Conservation (phyloP, 805 yeast species). For the Ogataea glucozyma region DNA sequence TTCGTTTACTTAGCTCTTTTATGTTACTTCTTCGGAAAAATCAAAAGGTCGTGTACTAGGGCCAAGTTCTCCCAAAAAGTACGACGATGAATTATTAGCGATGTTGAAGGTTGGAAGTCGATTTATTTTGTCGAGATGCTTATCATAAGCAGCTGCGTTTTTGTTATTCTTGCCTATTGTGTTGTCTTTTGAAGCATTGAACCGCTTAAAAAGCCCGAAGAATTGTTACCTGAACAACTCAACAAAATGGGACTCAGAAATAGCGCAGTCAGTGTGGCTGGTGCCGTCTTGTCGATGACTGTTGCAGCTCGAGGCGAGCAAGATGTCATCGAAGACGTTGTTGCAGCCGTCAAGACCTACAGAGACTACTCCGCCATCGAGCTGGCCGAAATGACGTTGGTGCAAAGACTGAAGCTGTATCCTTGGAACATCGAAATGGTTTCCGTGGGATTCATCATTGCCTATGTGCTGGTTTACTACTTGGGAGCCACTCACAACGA, state of each 20-base stretch:
- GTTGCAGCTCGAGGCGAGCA: conserved; percentile 2
- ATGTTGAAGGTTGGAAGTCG: not conserved
- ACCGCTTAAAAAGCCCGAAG: too few relatives aligned
- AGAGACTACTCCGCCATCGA: conserved; percentile 46
- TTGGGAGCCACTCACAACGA: conserved; percentile 64
- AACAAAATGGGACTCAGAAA: not conserved
- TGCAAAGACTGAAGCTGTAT: conserved; percentile 57
- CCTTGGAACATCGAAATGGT: conserved; percentile 77
- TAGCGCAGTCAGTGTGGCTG: not conserved
- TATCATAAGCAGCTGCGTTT: not conserved
- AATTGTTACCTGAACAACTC: too few relatives aligned
- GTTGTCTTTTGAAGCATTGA: too few relatives aligned
- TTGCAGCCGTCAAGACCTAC: conserved; percentile 8
- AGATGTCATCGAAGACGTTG: not conserved
- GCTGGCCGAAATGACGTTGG: conserved; percentile 56
- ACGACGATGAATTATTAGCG: conserved; percentile 1
- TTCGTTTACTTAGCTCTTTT: too few relatives aligned
- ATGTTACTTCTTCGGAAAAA: too few relatives aligned
- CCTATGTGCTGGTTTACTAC: conserved; percentile 51
- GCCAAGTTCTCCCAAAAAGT: not conserved
- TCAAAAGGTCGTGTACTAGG: not conserved
- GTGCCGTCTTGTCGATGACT: conserved; percentile 3
- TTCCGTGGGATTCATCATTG: conserved; percentile 51
- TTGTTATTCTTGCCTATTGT: not conserved
- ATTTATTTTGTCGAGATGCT: not conserved